A percentile compares a stretch with the other conserved stretches of the same genome.
These are phyloP conservation scores for Cunninghamia lanceolata DNA, from an alignment of 75 land plant species.

Conservation along the genomic window DNA sequence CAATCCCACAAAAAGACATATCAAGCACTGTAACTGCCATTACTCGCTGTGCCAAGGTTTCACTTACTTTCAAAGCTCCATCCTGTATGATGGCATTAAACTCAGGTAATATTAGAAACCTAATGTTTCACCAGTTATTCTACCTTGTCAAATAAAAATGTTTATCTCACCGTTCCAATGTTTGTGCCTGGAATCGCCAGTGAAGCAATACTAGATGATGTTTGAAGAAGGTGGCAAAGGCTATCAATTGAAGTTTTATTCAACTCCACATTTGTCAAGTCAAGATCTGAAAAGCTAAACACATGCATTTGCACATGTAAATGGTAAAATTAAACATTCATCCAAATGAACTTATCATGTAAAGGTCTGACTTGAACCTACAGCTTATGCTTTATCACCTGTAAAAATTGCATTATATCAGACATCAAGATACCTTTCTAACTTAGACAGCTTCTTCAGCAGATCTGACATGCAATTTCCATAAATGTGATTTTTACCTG, in stretches of 20 bases:
- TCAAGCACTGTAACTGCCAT: slow-evolving; percentile 53
- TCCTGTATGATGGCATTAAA: slow-evolving; percentile 38
- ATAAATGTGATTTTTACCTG: slow-evolving; percentile 84
- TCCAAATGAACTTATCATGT: neutral
- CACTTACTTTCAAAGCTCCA: slow-evolving; percentile 44
- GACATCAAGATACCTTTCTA: slow-evolving; percentile 39
- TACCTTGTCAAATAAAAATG: neutral
- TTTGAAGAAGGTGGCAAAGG: slow-evolving; percentile 48
- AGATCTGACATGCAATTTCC: slow-evolving; percentile 52
- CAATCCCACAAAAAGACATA: slow-evolving; percentile 61
- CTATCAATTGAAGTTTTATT: slow-evolving; percentile 50
- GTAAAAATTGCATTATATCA: neutral
- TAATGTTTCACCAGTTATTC: neutral
- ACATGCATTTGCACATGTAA: neutral
- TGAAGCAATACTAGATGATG: slow-evolving; percentile 46
- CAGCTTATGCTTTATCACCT: neutral
- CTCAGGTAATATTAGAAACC: neutral
- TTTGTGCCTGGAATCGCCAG: slow-evolving; percentile 53
- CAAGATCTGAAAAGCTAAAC: slow-evolving; percentile 71
- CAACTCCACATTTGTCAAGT: slow-evolving; percentile 57
- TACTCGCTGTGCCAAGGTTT: slow-evolving; percentile 28
- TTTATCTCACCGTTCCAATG: slow-evolving; percentile 60
- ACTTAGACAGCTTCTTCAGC: slow-evolving; percentile 49
- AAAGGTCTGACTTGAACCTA: neutral
- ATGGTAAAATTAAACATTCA: neutral